Conservation (phyloP, 352 stramenopile genomes). For the Phytophthora capsici region DNA sequence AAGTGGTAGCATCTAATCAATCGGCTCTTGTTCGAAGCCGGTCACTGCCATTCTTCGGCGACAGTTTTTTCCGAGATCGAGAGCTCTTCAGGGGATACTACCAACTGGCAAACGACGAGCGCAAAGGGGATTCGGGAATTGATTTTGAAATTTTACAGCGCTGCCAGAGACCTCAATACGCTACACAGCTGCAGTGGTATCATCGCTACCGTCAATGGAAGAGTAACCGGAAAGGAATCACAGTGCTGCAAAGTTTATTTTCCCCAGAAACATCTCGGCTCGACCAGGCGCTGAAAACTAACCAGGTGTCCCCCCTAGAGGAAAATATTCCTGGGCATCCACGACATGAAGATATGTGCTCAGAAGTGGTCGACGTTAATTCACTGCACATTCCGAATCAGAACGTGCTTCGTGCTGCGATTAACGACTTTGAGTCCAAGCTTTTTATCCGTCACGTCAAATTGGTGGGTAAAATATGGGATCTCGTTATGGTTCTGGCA, state of each 20-base stretch:
- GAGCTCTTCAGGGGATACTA: constrained; percentile 20
- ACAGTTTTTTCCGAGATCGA: constrained; percentile 47
- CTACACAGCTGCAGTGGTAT: constrained; percentile 52
- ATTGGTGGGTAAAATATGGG: constrained; percentile 48
- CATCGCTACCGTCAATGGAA: constrained; percentile 45
- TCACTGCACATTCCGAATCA: constrained; percentile 11
- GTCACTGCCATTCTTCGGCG: constrained; percentile 53
- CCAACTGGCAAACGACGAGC: constrained; percentile 26
- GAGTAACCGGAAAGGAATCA: not conserved
- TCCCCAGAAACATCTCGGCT: not conserved
- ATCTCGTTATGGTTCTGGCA: constrained; percentile 52
- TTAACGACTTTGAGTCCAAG: constrained; percentile 25
- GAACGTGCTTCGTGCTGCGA: constrained; percentile 12
- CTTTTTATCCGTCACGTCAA: constrained; percentile 51
- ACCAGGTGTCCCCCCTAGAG: not conserved
- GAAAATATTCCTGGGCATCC: not conserved
- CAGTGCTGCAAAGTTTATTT: not conserved
- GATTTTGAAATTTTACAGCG: constrained; percentile 59
- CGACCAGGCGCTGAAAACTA: not conserved
- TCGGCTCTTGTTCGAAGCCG: constrained; percentile 46
- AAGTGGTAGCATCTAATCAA: not conserved
- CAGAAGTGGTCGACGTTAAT: not conserved
- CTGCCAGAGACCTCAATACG: constrained; percentile 57
- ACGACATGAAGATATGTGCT: constrained; percentile 18
- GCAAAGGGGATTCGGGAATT: constrained; percentile 48